Evolutionary conservation across 169 alveolate genomes (phyloP).

Genomic region (Babesia sp.): DNA sequence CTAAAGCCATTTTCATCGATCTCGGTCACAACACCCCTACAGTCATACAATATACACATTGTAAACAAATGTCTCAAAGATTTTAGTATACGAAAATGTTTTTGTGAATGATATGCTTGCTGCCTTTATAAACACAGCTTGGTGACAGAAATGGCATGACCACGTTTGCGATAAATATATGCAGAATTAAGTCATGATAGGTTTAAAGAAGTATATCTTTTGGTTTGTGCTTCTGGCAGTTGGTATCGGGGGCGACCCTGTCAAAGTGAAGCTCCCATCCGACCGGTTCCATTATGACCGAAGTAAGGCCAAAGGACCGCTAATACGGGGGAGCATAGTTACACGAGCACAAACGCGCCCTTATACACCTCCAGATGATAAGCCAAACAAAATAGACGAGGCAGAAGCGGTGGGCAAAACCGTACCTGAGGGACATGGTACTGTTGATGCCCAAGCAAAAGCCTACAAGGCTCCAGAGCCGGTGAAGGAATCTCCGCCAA

Average conservation of each 20-base stretch:
- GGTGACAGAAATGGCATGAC: too few species aligned
- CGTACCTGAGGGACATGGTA: neutral
- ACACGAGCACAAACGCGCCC: neutral
- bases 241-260: neutral
- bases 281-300: neutral
- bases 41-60: too few species aligned
- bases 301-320: constrained; percentile 10
- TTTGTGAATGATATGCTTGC: too few species aligned
- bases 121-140: too few species aligned
- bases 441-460: neutral
- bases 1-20: neutral
- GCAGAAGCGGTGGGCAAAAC: neutral
- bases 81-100: too few species aligned
- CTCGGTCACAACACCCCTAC: neutral
- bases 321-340: constrained; percentile 10
- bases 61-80: too few species aligned
- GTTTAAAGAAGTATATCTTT: neutral
- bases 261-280: neutral
- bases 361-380: neutral
- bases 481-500: neutral
- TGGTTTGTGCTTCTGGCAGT: neutral
- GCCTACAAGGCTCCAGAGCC: neutral
- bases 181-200: neutral
- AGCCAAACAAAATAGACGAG: too few species aligned
- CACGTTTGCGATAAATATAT: too few species aligned